Conservation (phyloP, 2,329 filamentous ascomycete genomes). For the Fusarium graminum region DNA sequence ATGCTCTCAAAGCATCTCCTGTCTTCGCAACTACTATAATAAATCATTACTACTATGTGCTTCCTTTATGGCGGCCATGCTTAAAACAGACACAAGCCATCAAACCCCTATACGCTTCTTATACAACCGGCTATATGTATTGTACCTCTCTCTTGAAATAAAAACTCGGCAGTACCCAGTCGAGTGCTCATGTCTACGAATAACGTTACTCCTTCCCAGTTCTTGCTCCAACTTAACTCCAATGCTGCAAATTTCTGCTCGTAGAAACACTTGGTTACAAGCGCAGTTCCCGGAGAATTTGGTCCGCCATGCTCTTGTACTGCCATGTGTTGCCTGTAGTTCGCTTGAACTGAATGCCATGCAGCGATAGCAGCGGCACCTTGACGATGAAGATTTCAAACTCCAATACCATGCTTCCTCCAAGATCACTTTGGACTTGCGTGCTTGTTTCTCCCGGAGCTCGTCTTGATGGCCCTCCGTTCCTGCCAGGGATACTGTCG, state of each 20-base stretch:
- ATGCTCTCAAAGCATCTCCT: constrained; percentile 10
- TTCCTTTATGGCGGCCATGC: constrained; percentile 45
- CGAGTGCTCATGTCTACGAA: constrained; percentile 31
- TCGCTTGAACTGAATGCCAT: constrained; percentile 98
- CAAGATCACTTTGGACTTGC: constrained; percentile 90
- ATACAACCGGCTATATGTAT: constrained; percentile 42
- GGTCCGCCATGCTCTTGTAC: constrained; percentile 98
- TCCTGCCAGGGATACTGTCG: constrained; percentile 73
- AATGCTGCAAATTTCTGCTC: constrained; percentile 10
- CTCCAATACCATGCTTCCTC: constrained; percentile 83
- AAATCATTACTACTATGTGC: constrained; percentile 49
- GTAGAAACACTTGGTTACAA: constrained; percentile 65
- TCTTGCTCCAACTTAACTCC: constrained; percentile 21
- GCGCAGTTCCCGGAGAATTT: constrained; percentile 87
- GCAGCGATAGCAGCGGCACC: constrained; percentile 89
- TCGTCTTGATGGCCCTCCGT: constrained; percentile 64
- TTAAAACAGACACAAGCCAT: constrained; percentile 36
- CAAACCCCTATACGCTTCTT: constrained; percentile 34
- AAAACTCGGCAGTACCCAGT: constrained; percentile 23
- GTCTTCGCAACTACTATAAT: constrained; percentile 19
- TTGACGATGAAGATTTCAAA: constrained; percentile 99
- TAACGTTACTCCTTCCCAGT: constrained; percentile 30
- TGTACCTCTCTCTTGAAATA: constrained; percentile 21
- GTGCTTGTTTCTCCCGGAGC: constrained; percentile 90
- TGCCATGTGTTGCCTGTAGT: constrained; percentile 97